Percentiles rank a stretch among this genome's conserved stretches.
phyloP scores from a whole-genome alignment of 495 filamentous ascomycete species.

The Trypethelium eluteriae region DNA sequence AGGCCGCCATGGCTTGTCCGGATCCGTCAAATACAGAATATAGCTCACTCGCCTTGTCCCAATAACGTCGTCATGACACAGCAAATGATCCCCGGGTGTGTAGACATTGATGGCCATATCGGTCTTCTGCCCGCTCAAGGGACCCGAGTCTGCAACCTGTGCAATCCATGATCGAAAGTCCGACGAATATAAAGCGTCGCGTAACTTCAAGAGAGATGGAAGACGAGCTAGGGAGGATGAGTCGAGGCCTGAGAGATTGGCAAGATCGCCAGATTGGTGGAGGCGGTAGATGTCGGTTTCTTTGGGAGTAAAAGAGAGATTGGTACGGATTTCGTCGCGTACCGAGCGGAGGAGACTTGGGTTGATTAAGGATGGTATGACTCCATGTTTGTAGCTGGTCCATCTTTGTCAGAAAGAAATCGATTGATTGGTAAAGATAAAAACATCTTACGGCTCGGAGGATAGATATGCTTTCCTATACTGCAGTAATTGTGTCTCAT shows the following conservation, averaged over 20 bases:
- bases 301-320: conserved; percentile 93
- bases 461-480: not conserved
- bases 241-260: conserved; percentile 90
- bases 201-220: conserved; percentile 75
- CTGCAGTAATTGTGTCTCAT: not conserved
- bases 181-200: conserved; percentile 87
- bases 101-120: conserved; percentile 99
- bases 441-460: not conserved
- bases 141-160: conserved; percentile 71
- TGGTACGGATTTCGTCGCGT: conserved; percentile 76
- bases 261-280: conserved; percentile 94
- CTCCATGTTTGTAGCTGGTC: conserved; percentile 69
- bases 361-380: conserved; percentile 73
- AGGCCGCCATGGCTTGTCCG: conserved; percentile 80
- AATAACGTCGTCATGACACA: conserved; percentile 98
- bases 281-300: conserved; percentile 99
- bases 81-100: conserved; percentile 86
- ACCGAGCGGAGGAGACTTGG: conserved; percentile 75
- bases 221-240: conserved; percentile 71
- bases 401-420: not conserved
- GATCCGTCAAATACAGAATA: conserved; percentile 92
- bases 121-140: conserved; percentile 86
- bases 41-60: conserved; percentile 88
- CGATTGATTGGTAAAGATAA: not conserved
- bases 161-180: conserved; percentile 84